phyloP scores from a whole-genome alignment of 2,329 filamentous ascomycete genomes.

The Arthroderma sp. region DNA sequence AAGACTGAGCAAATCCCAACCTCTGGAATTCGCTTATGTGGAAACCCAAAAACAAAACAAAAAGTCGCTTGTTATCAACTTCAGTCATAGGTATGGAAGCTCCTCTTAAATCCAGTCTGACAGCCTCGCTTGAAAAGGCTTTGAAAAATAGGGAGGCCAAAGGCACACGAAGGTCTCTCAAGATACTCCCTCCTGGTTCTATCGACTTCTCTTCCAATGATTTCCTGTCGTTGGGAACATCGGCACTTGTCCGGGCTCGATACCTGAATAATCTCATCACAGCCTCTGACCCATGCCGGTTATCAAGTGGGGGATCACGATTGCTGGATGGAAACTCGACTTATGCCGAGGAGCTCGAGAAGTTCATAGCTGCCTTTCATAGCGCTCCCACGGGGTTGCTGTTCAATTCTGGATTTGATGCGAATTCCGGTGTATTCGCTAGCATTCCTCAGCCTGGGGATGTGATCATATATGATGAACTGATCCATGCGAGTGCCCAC shows the following conservation, averaged over 20 bases:
- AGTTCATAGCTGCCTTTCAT: constrained; percentile 47
- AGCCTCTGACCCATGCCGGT: constrained; percentile 24
- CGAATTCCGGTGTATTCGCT: constrained; percentile 51
- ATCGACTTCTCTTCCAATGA: constrained; percentile 54
- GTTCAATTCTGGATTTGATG: constrained; percentile 54
- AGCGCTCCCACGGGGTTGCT: constrained; percentile 44
- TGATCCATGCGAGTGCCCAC: constrained; percentile 65
- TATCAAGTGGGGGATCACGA: constrained; percentile 47
- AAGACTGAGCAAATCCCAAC: too few species aligned
- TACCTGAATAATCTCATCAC: constrained; percentile 37
- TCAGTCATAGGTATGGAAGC: too few species aligned
- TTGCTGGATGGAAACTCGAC: constrained; percentile 52
- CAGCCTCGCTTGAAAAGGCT: not conserved
- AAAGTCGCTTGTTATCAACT: too few species aligned
- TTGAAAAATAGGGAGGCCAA: constrained; percentile 29
- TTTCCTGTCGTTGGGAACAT: constrained; percentile 46
- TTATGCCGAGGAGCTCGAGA: constrained; percentile 48
- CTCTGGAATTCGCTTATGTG: too few species aligned
- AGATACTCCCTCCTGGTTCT: constrained; percentile 29
- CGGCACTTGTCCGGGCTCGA: constrained; percentile 31
- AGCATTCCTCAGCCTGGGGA: constrained; percentile 49
- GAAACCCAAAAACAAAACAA: too few species aligned
- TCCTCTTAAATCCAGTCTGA: too few species aligned
- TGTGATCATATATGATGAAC: constrained; percentile 56
- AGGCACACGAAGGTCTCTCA: constrained; percentile 35